These are phyloP conservation scores for Cercospora zeae-maydis DNA, from an alignment of 2,329 filamentous ascomycete genomes.

Conservation along the genomic window DNA sequence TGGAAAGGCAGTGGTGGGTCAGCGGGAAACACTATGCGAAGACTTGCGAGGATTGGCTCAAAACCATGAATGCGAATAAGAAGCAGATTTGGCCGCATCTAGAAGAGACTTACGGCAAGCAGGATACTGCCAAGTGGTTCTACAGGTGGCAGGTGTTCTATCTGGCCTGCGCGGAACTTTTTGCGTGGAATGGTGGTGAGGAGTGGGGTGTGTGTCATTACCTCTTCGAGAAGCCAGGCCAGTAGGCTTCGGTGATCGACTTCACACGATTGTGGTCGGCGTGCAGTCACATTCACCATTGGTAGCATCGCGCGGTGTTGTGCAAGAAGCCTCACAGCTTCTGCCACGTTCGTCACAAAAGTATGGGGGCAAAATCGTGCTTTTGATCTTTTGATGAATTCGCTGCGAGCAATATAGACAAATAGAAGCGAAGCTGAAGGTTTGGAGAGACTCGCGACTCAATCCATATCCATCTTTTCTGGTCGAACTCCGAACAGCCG, in stretches of 20 bases:
- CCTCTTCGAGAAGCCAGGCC: conserved; percentile 57
- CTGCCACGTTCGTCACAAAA: no score
- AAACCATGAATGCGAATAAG: conserved; percentile 57
- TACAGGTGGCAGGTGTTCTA: conserved; percentile 71
- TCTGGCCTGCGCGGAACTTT: conserved; percentile 67
- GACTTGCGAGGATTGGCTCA: conserved; percentile 68
- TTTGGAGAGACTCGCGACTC: no score
- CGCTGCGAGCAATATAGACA: no score
- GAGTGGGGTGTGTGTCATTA: conserved; percentile 66
- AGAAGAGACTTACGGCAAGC: conserved; percentile 61
- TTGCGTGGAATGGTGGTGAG: conserved; percentile 62
- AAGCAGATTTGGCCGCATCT: conserved; percentile 61
- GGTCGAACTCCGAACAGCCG: no score
- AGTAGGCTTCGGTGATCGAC: neutral
- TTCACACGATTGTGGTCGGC: neutral
- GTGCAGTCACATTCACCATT: no score
- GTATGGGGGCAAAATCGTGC: no score
- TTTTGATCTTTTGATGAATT: no score
- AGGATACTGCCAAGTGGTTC: conserved; percentile 60
- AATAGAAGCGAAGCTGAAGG: no score
- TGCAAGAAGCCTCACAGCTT: no score
- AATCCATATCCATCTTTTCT: no score
- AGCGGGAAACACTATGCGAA: conserved; percentile 65
- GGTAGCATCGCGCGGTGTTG: no score
- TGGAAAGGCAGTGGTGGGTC: conserved; percentile 68